A percentile compares a stretch with the other conserved stretches of the same genome.
These are phyloP conservation scores for Batkoa obscura DNA, from an alignment of 371 early-diverging fungal species.

Conservation along the genomic window DNA sequence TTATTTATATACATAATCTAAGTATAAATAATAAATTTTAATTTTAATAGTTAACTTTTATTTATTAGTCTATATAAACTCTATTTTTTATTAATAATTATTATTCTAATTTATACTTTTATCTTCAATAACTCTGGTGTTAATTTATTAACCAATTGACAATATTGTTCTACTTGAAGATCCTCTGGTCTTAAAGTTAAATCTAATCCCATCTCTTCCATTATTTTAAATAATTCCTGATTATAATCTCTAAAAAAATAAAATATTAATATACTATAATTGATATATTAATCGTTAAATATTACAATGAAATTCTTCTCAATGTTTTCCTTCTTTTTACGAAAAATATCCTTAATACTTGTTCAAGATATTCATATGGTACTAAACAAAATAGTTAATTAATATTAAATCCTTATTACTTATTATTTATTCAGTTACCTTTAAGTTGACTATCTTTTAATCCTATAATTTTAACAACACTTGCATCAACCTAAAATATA, in stretches of 20 bases:
- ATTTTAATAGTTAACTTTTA: too few species aligned
- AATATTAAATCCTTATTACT: too few species aligned
- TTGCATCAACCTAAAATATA: slow-evolving; percentile 35
- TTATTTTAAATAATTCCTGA: slow-evolving; percentile 10
- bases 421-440: too few species aligned
- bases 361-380: slow-evolving; percentile 29
- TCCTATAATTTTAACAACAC: slow-evolving; percentile 42
- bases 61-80: too few species aligned
- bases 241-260: slow-evolving; percentile 15
- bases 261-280: not conserved
- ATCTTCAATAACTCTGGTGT: too few species aligned
- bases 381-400: slow-evolving; percentile 13
- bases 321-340: slow-evolving; percentile 53
- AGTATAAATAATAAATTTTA: too few species aligned
- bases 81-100: too few species aligned
- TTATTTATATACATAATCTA: too few species aligned
- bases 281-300: not conserved
- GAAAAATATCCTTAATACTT: slow-evolving; percentile 40
- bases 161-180: slow-evolving; percentile 26
- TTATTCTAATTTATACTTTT: too few species aligned
- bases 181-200: slow-evolving; percentile 38
- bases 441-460: slow-evolving; percentile 18
- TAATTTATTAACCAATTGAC: slow-evolving; percentile 23
- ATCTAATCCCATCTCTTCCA: slow-evolving; percentile 27
- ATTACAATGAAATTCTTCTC: slow-evolving; percentile 32